Evolutionary conservation across 352 stramenopile species (phyloP).

Genomic region (Globisporangium emineosum): DNA sequence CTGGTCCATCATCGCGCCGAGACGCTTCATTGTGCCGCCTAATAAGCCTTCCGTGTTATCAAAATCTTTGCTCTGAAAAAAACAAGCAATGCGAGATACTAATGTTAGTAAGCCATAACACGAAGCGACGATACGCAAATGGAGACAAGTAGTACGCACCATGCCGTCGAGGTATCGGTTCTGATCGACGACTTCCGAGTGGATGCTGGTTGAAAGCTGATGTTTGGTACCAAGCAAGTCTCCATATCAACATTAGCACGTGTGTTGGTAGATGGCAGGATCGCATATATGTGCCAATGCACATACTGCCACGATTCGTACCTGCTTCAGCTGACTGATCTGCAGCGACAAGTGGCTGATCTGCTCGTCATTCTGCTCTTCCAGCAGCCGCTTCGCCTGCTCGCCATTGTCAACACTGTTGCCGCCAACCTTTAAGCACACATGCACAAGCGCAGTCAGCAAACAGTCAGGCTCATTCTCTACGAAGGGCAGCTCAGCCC

Average conservation of each 20-base stretch:
- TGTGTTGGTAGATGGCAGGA: not conserved
- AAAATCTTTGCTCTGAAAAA: constrained; percentile 73
- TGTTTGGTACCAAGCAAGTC: not conserved
- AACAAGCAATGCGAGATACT: not conserved
- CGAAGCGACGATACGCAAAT: not conserved
- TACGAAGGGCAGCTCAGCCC: not conserved
- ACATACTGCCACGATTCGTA: constrained; percentile 15
- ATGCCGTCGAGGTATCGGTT: constrained; percentile 82
- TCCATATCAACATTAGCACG: not conserved
- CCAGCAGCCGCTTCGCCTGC: constrained; percentile 71
- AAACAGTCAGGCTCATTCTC: not conserved
- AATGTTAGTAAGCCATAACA: not conserved
- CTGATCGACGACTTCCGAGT: constrained; percentile 76
- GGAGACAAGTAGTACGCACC: constrained; percentile 30
- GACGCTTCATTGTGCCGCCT: constrained; percentile 81
- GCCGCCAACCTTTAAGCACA: constrained; percentile 27
- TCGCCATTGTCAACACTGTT: constrained; percentile 55
- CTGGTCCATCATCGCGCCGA: constrained; percentile 86
- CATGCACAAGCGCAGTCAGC: not conserved
- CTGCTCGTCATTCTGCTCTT: constrained; percentile 88
- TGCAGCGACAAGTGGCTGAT: constrained; percentile 86
- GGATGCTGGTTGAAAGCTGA: constrained; percentile 76
- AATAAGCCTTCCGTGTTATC: constrained; percentile 82
- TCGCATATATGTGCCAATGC: too few species aligned
- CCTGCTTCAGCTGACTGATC: constrained; percentile 84